A percentile compares a stretch with the other conserved stretches of the same genome.
Conservation (phyloP, 1,284 basidiomycete genomes). For the Mycosarcoma maydis region DNA sequence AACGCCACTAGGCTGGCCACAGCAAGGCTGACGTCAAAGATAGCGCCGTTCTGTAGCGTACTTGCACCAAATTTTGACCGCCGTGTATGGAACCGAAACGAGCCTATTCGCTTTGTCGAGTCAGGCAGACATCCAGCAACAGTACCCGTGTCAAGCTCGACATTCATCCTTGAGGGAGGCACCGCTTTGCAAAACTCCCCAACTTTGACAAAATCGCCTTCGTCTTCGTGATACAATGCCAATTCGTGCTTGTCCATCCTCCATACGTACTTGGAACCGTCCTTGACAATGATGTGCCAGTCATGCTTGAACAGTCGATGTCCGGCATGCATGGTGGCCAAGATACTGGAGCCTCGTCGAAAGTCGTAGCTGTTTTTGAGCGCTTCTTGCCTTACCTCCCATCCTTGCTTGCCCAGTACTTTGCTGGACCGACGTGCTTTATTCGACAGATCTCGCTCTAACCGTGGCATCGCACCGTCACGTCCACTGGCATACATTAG, state of each 20-base stretch:
- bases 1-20: conserved; percentile 32
- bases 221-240: conserved; percentile 22
- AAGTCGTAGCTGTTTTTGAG: conserved; percentile 46
- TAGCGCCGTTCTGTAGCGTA: not conserved
- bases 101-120: conserved; percentile 15
- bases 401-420: conserved; percentile 28
- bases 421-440: conserved; percentile 23
- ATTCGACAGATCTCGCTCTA: not conserved
- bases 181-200: conserved; percentile 32
- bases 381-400: conserved; percentile 39
- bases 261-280: conserved; percentile 28
- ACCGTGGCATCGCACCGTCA: not conserved
- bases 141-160: too few species aligned
- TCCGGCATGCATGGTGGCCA: conserved; percentile 37
- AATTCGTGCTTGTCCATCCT: conserved; percentile 34
- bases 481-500: conserved; percentile 17
- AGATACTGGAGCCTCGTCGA: conserved; percentile 28
- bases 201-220: conserved; percentile 18
- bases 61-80: not conserved
- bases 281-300: conserved; percentile 41
- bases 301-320: conserved; percentile 42
- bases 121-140: not conserved
- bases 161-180: not conserved
- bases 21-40: conserved; percentile 24
- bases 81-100: conserved; percentile 11